phyloP scores from a whole-genome alignment of 371 early-diverging fungal species.

The Mucor saturninus region DNA sequence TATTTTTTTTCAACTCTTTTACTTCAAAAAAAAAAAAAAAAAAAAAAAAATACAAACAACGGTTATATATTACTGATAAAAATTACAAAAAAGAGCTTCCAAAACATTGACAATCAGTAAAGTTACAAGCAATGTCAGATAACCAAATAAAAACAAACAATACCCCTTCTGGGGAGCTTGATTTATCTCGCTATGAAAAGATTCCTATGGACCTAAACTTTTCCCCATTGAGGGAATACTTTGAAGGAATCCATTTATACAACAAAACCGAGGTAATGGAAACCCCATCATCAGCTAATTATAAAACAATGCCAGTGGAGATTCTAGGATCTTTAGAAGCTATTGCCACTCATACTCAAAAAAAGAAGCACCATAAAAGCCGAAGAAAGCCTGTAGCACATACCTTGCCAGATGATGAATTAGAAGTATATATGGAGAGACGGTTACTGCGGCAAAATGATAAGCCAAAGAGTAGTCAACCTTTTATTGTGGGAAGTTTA shows the following conservation, averaged over 20 bases:
- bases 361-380: not conserved
- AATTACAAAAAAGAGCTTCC: not conserved
- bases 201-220: slow-evolving; percentile 9
- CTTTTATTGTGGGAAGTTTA: slow-evolving; percentile 17
- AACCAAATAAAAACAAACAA: not conserved
- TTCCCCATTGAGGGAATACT: slow-evolving; percentile 5
- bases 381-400: not conserved
- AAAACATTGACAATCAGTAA: not conserved
- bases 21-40: no score
- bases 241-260: not conserved
- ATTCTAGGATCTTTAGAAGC: slow-evolving; percentile 3
- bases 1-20: not conserved
- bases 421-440: not conserved
- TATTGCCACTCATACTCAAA: not conserved
- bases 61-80: no score
- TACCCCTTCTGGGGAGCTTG: not conserved
- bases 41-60: no score
- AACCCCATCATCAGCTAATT: not conserved
- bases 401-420: not conserved
- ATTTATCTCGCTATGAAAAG: not conserved
- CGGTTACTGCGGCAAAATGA: not conserved
- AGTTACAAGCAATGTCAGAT: not conserved
- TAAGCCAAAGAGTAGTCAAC: not conserved
- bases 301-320: not conserved
- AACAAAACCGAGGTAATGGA: not conserved